These are phyloP conservation scores for Globisporangium yorkense DNA, from an alignment of 352 stramenopile genomes.

Conservation along the genomic window DNA sequence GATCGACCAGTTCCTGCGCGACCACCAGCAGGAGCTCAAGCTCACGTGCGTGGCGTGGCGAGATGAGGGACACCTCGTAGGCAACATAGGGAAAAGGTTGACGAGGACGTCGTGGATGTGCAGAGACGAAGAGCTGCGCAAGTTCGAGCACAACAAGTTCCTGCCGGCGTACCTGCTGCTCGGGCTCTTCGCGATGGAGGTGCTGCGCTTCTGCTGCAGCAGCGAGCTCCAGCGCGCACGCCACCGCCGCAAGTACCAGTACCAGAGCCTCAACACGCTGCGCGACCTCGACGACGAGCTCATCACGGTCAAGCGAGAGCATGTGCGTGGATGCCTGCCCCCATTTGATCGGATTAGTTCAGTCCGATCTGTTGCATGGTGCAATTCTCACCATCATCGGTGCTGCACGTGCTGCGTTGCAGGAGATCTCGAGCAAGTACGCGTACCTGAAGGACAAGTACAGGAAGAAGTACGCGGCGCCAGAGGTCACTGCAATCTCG, in stretches of 20 bases:
- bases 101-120: not conserved
- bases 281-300: slow-evolving; percentile 67
- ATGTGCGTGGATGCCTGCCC: slow-evolving; percentile 20
- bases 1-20: slow-evolving; percentile 64
- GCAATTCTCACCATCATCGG: too few species aligned
- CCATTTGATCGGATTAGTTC: too few species aligned
- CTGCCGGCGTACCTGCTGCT: slow-evolving; percentile 67
- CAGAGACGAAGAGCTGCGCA: slow-evolving; percentile 37
- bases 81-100: not conserved
- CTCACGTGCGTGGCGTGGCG: slow-evolving; percentile 31
- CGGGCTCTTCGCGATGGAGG: slow-evolving; percentile 62
- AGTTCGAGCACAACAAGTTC: slow-evolving; percentile 67
- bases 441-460: slow-evolving; percentile 69
- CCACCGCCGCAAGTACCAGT: slow-evolving; percentile 57
- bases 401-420: not conserved
- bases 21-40: slow-evolving; percentile 62
- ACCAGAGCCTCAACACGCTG: slow-evolving; percentile 45
- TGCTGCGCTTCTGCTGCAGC: slow-evolving; percentile 73
- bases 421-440: slow-evolving; percentile 77
- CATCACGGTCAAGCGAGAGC: slow-evolving; percentile 58
- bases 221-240: slow-evolving; percentile 43
- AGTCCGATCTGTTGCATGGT: too few species aligned
- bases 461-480: slow-evolving; percentile 62
- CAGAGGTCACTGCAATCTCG: slow-evolving; percentile 24
- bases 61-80: too few species aligned